phyloP scores from a whole-genome alignment of 2,329 filamentous ascomycete genomes.

The Fusarium cicatricum region DNA sequence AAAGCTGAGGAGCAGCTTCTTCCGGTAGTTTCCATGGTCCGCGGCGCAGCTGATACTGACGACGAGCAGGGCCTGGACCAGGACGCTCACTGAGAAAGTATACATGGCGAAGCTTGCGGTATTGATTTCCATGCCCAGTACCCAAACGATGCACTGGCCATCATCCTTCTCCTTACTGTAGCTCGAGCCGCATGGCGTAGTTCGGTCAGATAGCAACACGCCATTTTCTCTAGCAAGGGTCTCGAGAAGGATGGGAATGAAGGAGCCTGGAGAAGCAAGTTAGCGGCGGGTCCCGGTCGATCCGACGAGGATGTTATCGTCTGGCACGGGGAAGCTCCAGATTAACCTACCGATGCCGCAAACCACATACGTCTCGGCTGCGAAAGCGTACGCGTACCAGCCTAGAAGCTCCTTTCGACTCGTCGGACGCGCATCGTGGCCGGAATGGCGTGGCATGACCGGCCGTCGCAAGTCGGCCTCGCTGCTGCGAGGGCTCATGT shows the following conservation, averaged over 20 bases:
- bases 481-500: conserved; percentile 49
- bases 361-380: conserved; percentile 94
- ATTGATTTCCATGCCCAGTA: conserved; percentile 88
- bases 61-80: conserved; percentile 88
- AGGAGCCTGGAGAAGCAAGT: conserved; percentile 69
- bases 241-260: conserved; percentile 95
- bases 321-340: background rate
- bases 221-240: conserved; percentile 93
- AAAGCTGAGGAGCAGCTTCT: conserved; percentile 86
- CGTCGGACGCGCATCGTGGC: conserved; percentile 89
- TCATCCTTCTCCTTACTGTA: conserved; percentile 61
- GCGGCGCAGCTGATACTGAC: conserved; percentile 97
- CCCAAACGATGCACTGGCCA: conserved; percentile 81
- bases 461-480: conserved; percentile 48
- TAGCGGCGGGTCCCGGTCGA: conserved; percentile 5
- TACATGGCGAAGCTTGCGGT: conserved; percentile 99
- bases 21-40: conserved; percentile 92
- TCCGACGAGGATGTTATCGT: background rate
- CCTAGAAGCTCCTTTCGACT: conserved; percentile 87
- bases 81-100: conserved; percentile 91
- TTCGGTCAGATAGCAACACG: conserved; percentile 80
- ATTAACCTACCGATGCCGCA: conserved; percentile 72
- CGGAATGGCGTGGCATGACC: conserved; percentile 68
- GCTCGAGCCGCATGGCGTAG: conserved; percentile 75
- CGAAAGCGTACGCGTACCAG: conserved; percentile 97